These are phyloP conservation scores for Candida ipomoeae DNA, from an alignment of 805 yeast genomes.

Conservation along the genomic window DNA sequence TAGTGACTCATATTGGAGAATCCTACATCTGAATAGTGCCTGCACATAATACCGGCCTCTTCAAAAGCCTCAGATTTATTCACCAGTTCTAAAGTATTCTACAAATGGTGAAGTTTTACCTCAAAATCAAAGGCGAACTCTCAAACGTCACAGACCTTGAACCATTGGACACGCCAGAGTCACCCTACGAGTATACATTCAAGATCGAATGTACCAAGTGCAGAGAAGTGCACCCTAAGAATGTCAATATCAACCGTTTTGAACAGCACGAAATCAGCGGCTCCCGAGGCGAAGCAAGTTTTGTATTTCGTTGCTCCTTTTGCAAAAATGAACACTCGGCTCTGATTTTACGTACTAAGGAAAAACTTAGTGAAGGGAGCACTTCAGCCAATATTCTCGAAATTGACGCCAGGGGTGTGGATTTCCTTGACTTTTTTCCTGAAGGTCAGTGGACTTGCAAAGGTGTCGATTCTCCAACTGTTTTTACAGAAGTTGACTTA, in stretches of 20 bases:
- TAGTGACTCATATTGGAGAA: too few species aligned
- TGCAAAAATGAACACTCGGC: slow-evolving; percentile 49
- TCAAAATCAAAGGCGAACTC: slow-evolving; percentile 43
- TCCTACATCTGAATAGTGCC: neutral
- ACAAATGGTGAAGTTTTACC: slow-evolving; percentile 36
- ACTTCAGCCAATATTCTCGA: slow-evolving; percentile 49
- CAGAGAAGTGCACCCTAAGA: slow-evolving; percentile 70
- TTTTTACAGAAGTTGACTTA: slow-evolving; percentile 63
- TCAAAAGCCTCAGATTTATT: too few species aligned
- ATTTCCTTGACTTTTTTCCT: slow-evolving; percentile 63
- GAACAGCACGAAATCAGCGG: slow-evolving; percentile 65
- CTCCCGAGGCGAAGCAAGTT: slow-evolving; percentile 79
- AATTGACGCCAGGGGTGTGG: slow-evolving; percentile 85
- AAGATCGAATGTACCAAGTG: slow-evolving; percentile 73
- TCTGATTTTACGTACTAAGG: slow-evolving; percentile 28
- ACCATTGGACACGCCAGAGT: slow-evolving; percentile 55
- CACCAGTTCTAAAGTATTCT: too few species aligned
- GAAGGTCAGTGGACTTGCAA: slow-evolving; percentile 56
- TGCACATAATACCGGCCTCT: neutral
- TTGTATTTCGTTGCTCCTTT: slow-evolving; percentile 68
- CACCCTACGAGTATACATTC: slow-evolving; percentile 75
- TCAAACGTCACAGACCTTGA: slow-evolving; percentile 52
- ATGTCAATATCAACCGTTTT: slow-evolving; percentile 60
- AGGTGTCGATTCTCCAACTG: slow-evolving; percentile 49
- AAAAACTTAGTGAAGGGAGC: slow-evolving; percentile 35